A percentile compares a stretch with the other conserved stretches of the same genome.
Evolutionary conservation across 495 filamentous ascomycete genomes (phyloP).

Genomic region (Achaetomiella virescens): DNA sequence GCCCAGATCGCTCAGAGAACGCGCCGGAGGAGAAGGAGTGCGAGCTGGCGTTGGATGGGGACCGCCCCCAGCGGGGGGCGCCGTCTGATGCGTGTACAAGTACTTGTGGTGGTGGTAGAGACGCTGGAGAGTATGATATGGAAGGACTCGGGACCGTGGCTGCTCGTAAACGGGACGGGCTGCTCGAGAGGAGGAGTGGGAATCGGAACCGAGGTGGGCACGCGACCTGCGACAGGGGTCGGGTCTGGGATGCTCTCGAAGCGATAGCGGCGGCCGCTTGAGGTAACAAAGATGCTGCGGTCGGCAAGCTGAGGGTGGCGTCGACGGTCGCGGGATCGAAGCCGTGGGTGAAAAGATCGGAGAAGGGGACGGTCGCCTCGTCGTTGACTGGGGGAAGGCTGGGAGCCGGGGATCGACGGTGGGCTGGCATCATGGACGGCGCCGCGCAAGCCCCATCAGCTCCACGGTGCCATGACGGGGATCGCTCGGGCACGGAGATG

Average conservation of each 20-base stretch:
- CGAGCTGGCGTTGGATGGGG: conserved; percentile 18
- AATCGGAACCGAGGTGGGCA: conserved; percentile 4
- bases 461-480: conserved; percentile 26
- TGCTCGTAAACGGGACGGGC: background rate
- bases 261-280: conserved; percentile 27
- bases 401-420: conserved; percentile 19
- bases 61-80: conserved; percentile 17
- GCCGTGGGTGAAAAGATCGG: conserved; percentile 26
- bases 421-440: conserved; percentile 27
- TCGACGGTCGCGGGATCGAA: conserved; percentile 29
- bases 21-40: conserved; percentile 13
- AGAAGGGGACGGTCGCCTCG: conserved; percentile 27
- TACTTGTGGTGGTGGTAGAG: background rate
- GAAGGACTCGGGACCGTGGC: background rate
- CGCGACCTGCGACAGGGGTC: background rate
- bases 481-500: conserved; percentile 11
- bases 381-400: conserved; percentile 24
- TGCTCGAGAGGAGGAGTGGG: background rate
- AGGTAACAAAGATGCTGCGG: conserved; percentile 25
- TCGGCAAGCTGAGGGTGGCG: conserved; percentile 27
- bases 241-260: conserved; percentile 25
- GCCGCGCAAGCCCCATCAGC: conserved; percentile 26
- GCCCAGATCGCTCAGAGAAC: conserved; percentile 5
- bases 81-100: conserved; percentile 7
- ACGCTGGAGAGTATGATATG: background rate